A percentile compares a stretch with the other conserved stretches of the same genome.
These are phyloP conservation scores for Calocybe indica DNA, from an alignment of 768 basidiomycete species.

Conservation along the genomic window DNA sequence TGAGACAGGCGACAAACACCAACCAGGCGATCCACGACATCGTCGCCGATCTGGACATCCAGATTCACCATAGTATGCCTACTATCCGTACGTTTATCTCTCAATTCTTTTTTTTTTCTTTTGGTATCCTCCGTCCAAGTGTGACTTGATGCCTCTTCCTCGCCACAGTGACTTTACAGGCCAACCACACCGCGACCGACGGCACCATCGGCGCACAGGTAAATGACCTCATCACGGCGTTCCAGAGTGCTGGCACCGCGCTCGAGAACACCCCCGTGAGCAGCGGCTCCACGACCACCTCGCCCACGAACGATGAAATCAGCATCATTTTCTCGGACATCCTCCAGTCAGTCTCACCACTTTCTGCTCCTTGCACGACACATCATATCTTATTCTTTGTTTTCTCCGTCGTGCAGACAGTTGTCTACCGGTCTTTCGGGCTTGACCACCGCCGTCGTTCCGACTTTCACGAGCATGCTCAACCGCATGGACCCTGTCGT, in stretches of 20 bases:
- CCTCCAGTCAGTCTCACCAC: constrained; percentile 18
- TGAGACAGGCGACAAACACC: constrained; percentile 27
- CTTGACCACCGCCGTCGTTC: constrained; percentile 17
- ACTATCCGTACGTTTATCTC: constrained; percentile 17
- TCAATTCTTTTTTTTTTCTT: background rate
- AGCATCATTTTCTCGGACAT: constrained; percentile 22
- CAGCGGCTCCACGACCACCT: constrained; percentile 22
- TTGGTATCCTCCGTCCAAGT: background rate
- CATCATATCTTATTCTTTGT: background rate
- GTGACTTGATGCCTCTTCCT: background rate
- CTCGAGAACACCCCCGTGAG: constrained; percentile 21
- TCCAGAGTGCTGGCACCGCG: constrained; percentile 14
- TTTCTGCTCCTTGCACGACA: background rate
- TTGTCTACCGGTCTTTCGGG: constrained; percentile 25
- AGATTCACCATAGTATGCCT: constrained; percentile 15
- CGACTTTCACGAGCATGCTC: constrained; percentile 18
- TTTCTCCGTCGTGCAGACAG: constrained; percentile 9
- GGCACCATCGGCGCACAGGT: constrained; percentile 23
- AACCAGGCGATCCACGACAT: constrained; percentile 20
- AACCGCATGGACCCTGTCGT: constrained; percentile 23
- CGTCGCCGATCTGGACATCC: constrained; percentile 19
- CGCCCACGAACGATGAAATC: constrained; percentile 29
- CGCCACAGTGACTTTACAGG: constrained; percentile 20
- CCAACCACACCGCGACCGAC: constrained; percentile 21
- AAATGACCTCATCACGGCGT: constrained; percentile 17